These are phyloP conservation scores for Dunaliella sp. DNA, from an alignment of 139 green algal genomes.

Conservation along the genomic window DNA sequence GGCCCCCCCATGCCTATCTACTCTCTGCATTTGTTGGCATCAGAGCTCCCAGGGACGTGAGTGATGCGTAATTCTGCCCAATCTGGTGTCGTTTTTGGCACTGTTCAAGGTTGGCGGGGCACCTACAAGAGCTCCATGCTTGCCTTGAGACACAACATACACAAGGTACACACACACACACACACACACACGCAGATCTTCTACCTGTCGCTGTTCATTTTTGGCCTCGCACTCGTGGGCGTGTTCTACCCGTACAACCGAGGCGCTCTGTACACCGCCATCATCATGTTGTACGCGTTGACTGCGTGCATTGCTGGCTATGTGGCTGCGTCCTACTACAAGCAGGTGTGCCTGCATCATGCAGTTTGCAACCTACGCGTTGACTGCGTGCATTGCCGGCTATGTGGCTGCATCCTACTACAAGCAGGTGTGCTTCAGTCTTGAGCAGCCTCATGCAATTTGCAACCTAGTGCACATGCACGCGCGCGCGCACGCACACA, in stretches of 20 bases:
- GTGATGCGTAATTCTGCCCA: too few species aligned
- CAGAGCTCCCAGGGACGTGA: too few species aligned
- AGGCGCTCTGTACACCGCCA: conserved; percentile 78
- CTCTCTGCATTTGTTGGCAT: too few species aligned
- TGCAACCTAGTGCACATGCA: neutral
- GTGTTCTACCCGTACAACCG: conserved; percentile 93
- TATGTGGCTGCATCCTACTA: conserved; percentile 83
- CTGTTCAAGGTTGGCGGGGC: too few species aligned
- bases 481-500: neutral
- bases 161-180: neutral
- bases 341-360: conserved; percentile 28
- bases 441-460: neutral
- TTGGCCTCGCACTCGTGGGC: conserved; percentile 78
- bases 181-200: conserved; percentile 30
- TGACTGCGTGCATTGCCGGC: conserved; percentile 82
- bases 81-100: too few species aligned
- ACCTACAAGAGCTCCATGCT: too few species aligned
- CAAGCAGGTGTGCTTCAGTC: conserved; percentile 68
- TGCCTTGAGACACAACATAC: too few species aligned
- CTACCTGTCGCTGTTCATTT: conserved; percentile 60
- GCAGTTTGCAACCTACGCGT: conserved; percentile 67
- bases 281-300: conserved; percentile 88
- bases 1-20: too few species aligned
- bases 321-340: conserved; percentile 78
- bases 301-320: conserved; percentile 86